phyloP scores from a whole-genome alignment of 257 asterid genomes.

The Nemophila menziesii region DNA sequence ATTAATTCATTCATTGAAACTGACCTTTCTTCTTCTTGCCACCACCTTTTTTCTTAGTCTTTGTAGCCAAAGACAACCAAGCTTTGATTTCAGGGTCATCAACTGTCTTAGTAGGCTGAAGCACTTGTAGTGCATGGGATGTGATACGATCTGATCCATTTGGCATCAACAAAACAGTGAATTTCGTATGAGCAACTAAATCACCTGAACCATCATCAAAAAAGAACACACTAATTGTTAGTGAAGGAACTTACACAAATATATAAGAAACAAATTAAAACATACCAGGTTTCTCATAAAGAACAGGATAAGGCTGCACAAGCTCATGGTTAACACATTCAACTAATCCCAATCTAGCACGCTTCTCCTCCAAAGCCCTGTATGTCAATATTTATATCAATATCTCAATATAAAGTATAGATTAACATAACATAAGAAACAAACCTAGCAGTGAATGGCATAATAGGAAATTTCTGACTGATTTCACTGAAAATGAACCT shows the following conservation, averaged over 20 bases:
- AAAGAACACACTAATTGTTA: background rate
- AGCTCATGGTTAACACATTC: constrained; percentile 91
- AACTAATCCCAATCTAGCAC: constrained; percentile 75
- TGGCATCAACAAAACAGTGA: constrained; percentile 86
- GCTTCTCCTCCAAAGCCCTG: constrained; percentile 96
- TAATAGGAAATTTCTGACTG: constrained; percentile 67
- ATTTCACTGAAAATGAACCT: constrained; percentile 62
- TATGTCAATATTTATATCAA: background rate
- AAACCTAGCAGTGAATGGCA: constrained; percentile 77
- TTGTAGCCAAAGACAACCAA: constrained; percentile 57
- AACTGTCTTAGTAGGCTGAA: constrained; percentile 49
- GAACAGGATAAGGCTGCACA: constrained; percentile 92
- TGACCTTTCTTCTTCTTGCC: constrained; percentile 95
- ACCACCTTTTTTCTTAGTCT: constrained; percentile 90
- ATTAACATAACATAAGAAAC: constrained; percentile 1
- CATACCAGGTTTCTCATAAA: constrained; percentile 87
- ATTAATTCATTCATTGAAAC: background rate
- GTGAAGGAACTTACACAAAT: too few species aligned
- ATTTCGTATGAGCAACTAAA: constrained; percentile 80
- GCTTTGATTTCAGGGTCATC: constrained; percentile 88
- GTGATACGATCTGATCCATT: constrained; percentile 89
- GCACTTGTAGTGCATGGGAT: constrained; percentile 72
- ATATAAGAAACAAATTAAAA: background rate
- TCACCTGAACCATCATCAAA: constrained; percentile 45
- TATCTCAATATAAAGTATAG: too few species aligned